phyloP scores from a whole-genome alignment of 2,329 filamentous ascomycete genomes.

The Cladosporium oxysporum region DNA sequence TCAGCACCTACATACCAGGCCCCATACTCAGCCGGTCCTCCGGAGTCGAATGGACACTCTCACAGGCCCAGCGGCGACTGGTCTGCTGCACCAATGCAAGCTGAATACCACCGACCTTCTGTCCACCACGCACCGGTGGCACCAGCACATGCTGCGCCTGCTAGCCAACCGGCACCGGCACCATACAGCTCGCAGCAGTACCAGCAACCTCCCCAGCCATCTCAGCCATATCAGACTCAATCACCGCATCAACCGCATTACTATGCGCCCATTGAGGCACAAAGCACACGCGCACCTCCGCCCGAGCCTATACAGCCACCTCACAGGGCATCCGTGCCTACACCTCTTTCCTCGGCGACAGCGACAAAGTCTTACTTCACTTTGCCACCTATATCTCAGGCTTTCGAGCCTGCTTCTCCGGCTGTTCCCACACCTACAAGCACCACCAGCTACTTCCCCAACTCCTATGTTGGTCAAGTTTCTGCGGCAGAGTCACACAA shows the following conservation, averaged over 20 bases:
- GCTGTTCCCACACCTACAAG: constrained; percentile 38
- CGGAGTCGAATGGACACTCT: constrained; percentile 29
- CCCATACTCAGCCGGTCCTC: constrained; percentile 39
- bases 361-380: constrained; percentile 29
- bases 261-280: constrained; percentile 28
- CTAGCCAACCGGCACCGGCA: constrained; percentile 39
- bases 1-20: constrained; percentile 37
- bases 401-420: constrained; percentile 48
- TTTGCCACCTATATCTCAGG: constrained; percentile 47
- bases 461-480: constrained; percentile 22
- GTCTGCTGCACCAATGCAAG: constrained; percentile 30
- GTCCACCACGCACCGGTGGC: constrained; percentile 41
- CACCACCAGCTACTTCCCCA: constrained; percentile 18
- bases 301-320: constrained; percentile 32
- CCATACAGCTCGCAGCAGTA: constrained; percentile 38
- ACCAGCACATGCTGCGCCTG: constrained; percentile 34
- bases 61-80: constrained; percentile 46
- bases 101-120: constrained; percentile 46
- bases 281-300: constrained; percentile 26
- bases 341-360: constrained; percentile 26
- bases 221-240: constrained; percentile 17
- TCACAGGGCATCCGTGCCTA: constrained; percentile 27
- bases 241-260: constrained; percentile 25
- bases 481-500: constrained; percentile 43
- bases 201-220: constrained; percentile 23